Base-by-base conservation (phyloP, 108 stramenopile genomes). In the Licmophora abbreviata region DNA sequence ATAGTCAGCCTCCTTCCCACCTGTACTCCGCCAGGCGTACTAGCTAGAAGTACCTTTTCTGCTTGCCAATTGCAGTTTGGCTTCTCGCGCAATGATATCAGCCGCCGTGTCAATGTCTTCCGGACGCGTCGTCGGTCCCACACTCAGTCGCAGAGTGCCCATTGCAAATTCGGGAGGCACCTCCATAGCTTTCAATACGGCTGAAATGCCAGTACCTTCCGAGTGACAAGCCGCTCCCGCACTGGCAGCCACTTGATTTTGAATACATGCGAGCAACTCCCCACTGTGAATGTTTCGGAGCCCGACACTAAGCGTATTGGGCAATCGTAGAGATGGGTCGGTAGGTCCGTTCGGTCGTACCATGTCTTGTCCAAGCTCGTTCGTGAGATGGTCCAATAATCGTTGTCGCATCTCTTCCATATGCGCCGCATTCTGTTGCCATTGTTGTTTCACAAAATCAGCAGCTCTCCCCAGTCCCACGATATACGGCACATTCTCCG, bases 141-240 rank as follows among this genome's bases (percentile, higher is more conserved):
- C 73, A 46, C 83, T 88, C 46, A 96, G 64, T 26, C 98, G 67
- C 34, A 99, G 36, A 0, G 98, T 99, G 17, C 98, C 95, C 4
- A 70, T 38, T 1, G 89, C 96, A 66, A 65, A 76, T 23, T 80
- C 71, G 21, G 54, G 43, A 1, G 77, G 80, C 0, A 97, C 85
- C 44, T 78, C 54, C 92, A 97, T 95, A 29, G 95, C 95, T 49
- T 51, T 47, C 42, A 97, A 68, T 1, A 99, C 84, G 25, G 79
- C 55, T 10, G 88, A 91, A 8, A 93, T 55, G 7, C 53, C 54
- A 43, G 60, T 50, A 29, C 56, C 54, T 0, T 66, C 50, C 32
- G 76, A 72, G 56, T 96, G 92, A 65, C 96, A 97, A 6, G 95
- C 86, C 15, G 95, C 85, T 6, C 94, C 95, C 1, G 94, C 96